Conservation (phyloP, 257 asterid species). For the Oldenlandia corymbosa region DNA sequence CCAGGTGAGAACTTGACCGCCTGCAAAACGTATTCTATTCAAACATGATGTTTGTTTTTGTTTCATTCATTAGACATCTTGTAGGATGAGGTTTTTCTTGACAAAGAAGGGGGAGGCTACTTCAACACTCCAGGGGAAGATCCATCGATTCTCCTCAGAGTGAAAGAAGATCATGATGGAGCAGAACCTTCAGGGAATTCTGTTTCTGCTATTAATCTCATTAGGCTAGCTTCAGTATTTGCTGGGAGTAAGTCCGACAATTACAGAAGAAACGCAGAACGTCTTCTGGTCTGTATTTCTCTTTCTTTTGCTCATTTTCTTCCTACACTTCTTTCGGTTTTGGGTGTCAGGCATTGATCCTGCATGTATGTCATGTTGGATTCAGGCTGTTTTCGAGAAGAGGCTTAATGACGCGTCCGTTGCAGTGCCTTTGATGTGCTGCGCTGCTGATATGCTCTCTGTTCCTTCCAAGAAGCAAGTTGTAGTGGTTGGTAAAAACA, state of each 20-base stretch:
- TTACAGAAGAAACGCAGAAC: slow-evolving; percentile 59
- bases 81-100: slow-evolving; percentile 86
- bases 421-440: slow-evolving; percentile 89
- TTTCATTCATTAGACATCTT: background rate
- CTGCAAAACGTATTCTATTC: background rate
- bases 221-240: slow-evolving; percentile 67
- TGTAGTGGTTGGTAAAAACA: slow-evolving; percentile 50
- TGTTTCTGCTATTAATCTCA: slow-evolving; percentile 66
- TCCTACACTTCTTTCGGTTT: background rate
- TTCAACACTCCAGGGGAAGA: slow-evolving; percentile 83
- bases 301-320: too few relatives aligned
- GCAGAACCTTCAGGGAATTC: slow-evolving; percentile 99
- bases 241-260: slow-evolving; percentile 37
- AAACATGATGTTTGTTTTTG: background rate
- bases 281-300: slow-evolving; percentile 46
- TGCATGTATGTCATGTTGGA: background rate
- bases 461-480: slow-evolving; percentile 71
- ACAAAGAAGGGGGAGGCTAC: slow-evolving; percentile 84
- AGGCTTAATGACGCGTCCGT: slow-evolving; percentile 57
- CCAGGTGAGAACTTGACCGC: slow-evolving; percentile 40
- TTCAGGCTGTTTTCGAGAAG: slow-evolving; percentile 89
- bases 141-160: slow-evolving; percentile 85
- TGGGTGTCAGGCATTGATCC: background rate
- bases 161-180: slow-evolving; percentile 93
- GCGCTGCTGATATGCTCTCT: slow-evolving; percentile 74